phyloP scores from a whole-genome alignment of 2,329 filamentous ascomycete species.

The Samsoniella hepiali region DNA sequence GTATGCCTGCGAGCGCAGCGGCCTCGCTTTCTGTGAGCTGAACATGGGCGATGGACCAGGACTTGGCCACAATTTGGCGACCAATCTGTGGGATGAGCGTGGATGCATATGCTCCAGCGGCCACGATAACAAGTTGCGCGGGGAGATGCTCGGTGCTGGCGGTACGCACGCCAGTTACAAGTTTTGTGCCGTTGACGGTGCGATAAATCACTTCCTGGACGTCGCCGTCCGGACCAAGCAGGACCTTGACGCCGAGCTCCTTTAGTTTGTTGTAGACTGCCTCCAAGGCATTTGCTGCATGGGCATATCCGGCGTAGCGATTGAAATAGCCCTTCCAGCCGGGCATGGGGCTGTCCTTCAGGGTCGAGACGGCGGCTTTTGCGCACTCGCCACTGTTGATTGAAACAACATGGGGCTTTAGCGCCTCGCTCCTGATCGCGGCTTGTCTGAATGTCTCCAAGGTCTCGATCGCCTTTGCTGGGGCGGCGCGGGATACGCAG shows the following conservation, averaged over 20 bases:
- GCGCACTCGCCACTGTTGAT: conserved; percentile 30
- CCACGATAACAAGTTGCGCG: conserved; percentile 45
- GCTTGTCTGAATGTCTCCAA: conserved; percentile 25
- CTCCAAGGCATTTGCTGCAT: conserved; percentile 49
- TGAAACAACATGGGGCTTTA: conserved; percentile 38
- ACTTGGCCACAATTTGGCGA: conserved; percentile 50
- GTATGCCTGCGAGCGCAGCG: conserved; percentile 52
- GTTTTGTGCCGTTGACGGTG: conserved; percentile 2
- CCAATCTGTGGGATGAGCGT: conserved; percentile 48
- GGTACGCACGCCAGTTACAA: conserved; percentile 27
- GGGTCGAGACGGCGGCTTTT: conserved; percentile 39
- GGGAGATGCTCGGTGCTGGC: conserved; percentile 23
- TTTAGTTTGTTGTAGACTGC: conserved; percentile 44
- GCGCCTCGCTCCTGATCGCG: conserved; percentile 36
- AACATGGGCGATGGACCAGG: conserved; percentile 59
- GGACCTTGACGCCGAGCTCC: conserved; percentile 38
- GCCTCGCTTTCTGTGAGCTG: conserved; percentile 54
- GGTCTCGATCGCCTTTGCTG: conserved; percentile 45
- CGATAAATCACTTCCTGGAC: conserved; percentile 28
- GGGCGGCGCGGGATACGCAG: conserved; percentile 45
- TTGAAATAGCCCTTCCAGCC: conserved; percentile 61
- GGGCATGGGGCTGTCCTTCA: conserved; percentile 42
- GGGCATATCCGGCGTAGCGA: conserved; percentile 53
- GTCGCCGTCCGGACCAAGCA: conserved; percentile 28
- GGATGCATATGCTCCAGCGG: conserved; percentile 49